Conservation (phyloP, 306 rosid species). For the Gillenia trifoliata region DNA sequence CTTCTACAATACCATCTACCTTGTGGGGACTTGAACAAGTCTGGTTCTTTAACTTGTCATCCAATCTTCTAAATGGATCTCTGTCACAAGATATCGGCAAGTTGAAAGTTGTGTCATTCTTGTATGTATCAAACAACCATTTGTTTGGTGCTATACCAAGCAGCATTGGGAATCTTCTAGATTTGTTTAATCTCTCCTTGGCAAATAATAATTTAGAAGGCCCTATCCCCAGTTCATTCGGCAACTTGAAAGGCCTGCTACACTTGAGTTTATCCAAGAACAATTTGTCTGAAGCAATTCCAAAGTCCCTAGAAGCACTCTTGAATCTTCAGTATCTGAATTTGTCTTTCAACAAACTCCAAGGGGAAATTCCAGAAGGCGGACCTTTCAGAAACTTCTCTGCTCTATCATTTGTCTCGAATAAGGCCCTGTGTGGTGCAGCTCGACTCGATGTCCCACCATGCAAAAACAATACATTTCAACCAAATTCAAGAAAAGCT, state of each 20-base stretch:
- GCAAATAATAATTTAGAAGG: not conserved
- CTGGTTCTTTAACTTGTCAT: not conserved
- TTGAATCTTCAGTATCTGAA: too few species aligned
- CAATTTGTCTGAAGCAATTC: not conserved
- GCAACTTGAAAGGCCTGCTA: not conserved
- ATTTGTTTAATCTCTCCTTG: not conserved
- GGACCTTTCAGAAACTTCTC: not conserved
- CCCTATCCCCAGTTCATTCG: not conserved
- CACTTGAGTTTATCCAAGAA: too few species aligned
- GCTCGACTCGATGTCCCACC: slow-evolving; percentile 1
- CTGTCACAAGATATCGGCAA: not conserved
- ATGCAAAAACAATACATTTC: not conserved
- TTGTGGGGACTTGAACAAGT: not conserved
- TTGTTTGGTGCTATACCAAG: not conserved
- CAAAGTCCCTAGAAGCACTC: not conserved
- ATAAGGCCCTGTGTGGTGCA: slow-evolving; percentile 15
- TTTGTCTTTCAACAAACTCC: too few species aligned
- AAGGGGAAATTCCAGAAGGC: not conserved
- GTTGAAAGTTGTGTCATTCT: not conserved
- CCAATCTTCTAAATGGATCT: not conserved
- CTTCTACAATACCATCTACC: not conserved
- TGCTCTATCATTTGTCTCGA: not conserved
- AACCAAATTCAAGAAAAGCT: not conserved
- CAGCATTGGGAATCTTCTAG: not conserved
- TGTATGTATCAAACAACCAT: too few species aligned